Evolutionary conservation across 495 filamentous ascomycete species (phyloP).

Genomic region (Penicillium dipodomyicola): DNA sequence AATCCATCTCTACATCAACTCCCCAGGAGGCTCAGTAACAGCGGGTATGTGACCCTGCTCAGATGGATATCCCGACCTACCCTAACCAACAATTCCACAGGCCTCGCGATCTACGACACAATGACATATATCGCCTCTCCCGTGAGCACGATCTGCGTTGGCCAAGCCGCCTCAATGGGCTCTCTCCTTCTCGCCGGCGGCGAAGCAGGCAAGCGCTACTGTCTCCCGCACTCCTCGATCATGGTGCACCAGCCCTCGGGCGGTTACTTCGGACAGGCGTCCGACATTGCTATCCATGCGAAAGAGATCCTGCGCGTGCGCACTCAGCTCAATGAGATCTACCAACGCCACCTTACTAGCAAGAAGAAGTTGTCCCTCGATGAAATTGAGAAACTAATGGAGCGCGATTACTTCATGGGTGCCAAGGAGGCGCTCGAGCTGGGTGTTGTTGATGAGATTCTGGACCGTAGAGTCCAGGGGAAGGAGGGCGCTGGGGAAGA

Average conservation of each 20-base stretch:
- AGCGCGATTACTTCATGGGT: conserved; percentile 91
- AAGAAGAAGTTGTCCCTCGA: conserved; percentile 65
- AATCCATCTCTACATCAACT: conserved; percentile 97
- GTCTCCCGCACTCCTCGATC: conserved; percentile 84
- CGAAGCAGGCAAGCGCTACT: conserved; percentile 78
- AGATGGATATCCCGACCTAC: background rate
- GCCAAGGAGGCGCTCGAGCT: conserved; percentile 83
- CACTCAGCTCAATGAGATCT: conserved; percentile 84
- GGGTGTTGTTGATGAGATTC: conserved; percentile 87
- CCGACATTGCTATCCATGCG: conserved; percentile 93
- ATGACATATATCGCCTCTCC: conserved; percentile 96
- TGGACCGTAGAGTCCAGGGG: conserved; percentile 55
- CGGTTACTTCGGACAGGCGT: conserved; percentile 85
- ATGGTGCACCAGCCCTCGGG: conserved; percentile 97
- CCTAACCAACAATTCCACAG: conserved; percentile 29
- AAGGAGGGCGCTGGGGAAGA: conserved; percentile 30
- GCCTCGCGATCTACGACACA: conserved; percentile 96
- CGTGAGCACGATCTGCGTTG: conserved; percentile 90
- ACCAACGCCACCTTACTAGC: conserved; percentile 75
- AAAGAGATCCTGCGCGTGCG: conserved; percentile 91
- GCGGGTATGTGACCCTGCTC: conserved; percentile 50
- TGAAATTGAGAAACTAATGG: conserved; percentile 90
- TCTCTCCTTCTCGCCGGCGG: conserved; percentile 85
- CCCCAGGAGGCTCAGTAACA: conserved; percentile 92
- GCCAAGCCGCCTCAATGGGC: conserved; percentile 94